These are phyloP conservation scores for Salinomyces thailandicus DNA, from an alignment of 2,329 filamentous ascomycete species.

Conservation along the genomic window DNA sequence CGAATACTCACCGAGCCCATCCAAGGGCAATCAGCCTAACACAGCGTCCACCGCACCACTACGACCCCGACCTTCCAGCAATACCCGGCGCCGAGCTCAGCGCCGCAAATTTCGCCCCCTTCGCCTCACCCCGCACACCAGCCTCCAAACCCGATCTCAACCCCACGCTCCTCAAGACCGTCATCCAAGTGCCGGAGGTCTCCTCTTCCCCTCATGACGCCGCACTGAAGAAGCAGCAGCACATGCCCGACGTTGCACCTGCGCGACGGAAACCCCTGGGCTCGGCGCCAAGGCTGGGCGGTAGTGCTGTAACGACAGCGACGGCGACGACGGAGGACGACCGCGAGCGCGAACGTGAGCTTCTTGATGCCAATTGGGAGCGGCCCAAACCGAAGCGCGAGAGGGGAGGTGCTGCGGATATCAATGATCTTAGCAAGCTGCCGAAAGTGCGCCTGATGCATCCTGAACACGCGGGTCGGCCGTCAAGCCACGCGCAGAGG, in stretches of 20 bases:
- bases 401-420: no score
- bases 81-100: background rate
- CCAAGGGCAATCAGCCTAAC: no score
- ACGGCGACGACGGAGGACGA: background rate
- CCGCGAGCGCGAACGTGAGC: background rate
- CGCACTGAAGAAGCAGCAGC: no score
- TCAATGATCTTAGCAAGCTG: constrained; percentile 9
- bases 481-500: constrained; percentile 3
- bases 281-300: background rate
- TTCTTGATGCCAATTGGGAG: no score
- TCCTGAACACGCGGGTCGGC: constrained; percentile 20
- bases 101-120: constrained; percentile 1
- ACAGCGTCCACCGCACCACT: no score
- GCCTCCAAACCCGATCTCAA: background rate
- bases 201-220: background rate
- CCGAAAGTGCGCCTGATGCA: constrained; percentile 19
- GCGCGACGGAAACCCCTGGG: constrained; percentile 1
- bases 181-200: background rate
- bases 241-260: background rate
- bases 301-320: background rate
- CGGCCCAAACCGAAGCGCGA: no score
- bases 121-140: background rate
- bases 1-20: no score
- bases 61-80: background rate
- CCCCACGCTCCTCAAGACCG: background rate